phyloP scores from a whole-genome alignment of 2,329 filamentous ascomycete species.

The Arthrinium phaeospermum region DNA sequence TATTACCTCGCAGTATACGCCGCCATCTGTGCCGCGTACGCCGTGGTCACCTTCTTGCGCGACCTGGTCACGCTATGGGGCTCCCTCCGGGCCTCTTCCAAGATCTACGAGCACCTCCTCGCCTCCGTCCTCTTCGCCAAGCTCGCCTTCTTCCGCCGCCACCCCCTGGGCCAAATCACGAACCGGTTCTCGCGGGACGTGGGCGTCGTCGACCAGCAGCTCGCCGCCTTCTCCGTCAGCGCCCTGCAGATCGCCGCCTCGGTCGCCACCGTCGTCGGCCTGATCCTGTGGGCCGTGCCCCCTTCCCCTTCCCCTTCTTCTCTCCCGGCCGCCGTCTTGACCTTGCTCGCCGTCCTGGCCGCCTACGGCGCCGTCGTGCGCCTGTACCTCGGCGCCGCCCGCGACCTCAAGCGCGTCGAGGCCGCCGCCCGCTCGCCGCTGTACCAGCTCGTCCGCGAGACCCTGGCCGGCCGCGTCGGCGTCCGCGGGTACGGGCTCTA shows the following conservation, averaged over 20 bases:
- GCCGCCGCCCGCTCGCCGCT: conserved; percentile 10
- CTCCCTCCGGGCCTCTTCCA: not conserved
- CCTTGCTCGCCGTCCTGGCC: not conserved
- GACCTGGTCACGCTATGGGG: not conserved
- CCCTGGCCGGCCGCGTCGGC: not conserved
- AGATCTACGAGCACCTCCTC: not conserved
- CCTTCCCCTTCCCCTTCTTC: not conserved
- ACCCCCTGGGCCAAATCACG: not conserved
- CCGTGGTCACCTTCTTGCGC: not conserved
- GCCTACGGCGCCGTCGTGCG: conserved; percentile 38
- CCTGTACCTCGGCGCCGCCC: conserved; percentile 20
- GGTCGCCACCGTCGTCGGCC: not conserved
- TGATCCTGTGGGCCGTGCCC: not conserved
- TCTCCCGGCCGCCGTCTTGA: not conserved
- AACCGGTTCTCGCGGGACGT: conserved; percentile 17
- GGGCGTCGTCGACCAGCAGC: not conserved
- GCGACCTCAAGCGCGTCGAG: conserved; percentile 19
- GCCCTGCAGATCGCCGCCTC: not conserved
- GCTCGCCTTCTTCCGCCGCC: not conserved
- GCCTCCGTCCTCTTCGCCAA: not conserved
- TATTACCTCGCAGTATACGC: not conserved
- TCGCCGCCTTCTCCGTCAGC: not conserved
- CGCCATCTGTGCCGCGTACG: not conserved
- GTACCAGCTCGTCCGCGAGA: not conserved
- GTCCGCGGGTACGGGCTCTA: not conserved